phyloP scores from a whole-genome alignment of 164 flowering plant genomes.

The Nelumbo lutea region DNA sequence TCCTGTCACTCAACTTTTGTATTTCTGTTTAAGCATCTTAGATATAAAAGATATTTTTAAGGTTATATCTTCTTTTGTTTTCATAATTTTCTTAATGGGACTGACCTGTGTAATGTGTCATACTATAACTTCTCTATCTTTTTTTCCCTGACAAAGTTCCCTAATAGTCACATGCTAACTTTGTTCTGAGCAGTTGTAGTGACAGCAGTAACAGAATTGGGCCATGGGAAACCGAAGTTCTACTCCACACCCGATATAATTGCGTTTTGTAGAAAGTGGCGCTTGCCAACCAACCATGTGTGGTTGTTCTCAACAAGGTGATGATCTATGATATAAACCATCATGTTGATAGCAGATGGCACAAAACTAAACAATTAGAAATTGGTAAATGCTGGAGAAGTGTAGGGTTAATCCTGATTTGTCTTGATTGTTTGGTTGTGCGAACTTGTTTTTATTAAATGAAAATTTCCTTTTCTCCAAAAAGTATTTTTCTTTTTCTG shows the following conservation, averaged over 20 bases:
- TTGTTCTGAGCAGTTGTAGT: constrained; percentile 66
- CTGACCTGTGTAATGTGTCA: background rate
- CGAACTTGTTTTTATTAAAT: no score
- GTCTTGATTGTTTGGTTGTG: no score
- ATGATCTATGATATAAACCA: constrained; percentile 9
- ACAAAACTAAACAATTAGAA: no score
- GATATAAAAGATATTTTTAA: no score
- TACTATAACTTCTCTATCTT: background rate
- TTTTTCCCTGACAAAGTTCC: no score
- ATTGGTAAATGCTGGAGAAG: background rate
- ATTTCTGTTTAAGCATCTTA: no score
- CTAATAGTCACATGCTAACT: constrained; percentile 8
- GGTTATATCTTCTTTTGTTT: background rate
- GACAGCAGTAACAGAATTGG: constrained; percentile 93
- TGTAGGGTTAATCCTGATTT: no score
- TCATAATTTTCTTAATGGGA: background rate
- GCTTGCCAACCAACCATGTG: constrained; percentile 89
- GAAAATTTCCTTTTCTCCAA: no score
- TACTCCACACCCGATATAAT: constrained; percentile 90
- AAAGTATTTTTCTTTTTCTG: no score
- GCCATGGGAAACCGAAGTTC: constrained; percentile 84
- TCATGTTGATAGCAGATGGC: background rate
- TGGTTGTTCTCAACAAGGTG: constrained; percentile 96
- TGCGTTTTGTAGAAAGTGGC: constrained; percentile 92
- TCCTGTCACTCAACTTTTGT: no score